Base-by-base conservation (phyloP, 805 yeast genomes). In the Blastobotrys attinorum region DNA sequence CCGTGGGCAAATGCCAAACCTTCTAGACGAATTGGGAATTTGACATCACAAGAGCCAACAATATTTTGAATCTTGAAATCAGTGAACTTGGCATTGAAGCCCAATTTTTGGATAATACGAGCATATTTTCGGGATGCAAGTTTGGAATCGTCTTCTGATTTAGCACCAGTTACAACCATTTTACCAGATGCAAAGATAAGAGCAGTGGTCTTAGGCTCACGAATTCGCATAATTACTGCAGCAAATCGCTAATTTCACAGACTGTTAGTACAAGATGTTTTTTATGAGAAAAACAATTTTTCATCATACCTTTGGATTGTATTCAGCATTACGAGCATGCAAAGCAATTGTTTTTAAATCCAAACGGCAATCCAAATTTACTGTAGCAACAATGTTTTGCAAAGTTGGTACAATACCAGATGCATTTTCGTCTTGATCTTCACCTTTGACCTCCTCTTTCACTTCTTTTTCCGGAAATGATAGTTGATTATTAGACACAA, bases 111-210 rank as follows among this genome's bases (percentile, higher is more conserved):
- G 53, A 92, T 92, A 60, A 92, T 92, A 71, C 98, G 81, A 1
- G 98, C 98, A 58, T 92, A 92, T 64, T 92, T 92, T 69, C 98
- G 79, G 17, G 96, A 87, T 1, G 98, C 98, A 52, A 92, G 74
- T 64, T 92, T 92, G n/a, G 97, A 87, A 62, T 92, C 97, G 62
- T 92, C 97, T 64, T 92, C 98, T 31, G 95, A 83, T 65, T 92
- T 92, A 20, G 98, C 98, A 76, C 98, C 98, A 23, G 97, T 92
- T 13, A 92, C 98, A 54, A 92, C 98, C 98, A 92, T 92, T 66
- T 92, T 92, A 59, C 98, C 98, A 2, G 97, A 88, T 1, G 98
- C 98, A 65, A 92, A 92, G 53, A 92, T 92, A 54, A 92, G 73
- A 0, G 98, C 97, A 2, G 98, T 92, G 1, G 98, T 92, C 65